Percentiles rank a stretch among this genome's conserved stretches.
Evolutionary conservation across 23 red algal species (phyloP).

Genomic region (Gracilaria gracilis): DNA sequence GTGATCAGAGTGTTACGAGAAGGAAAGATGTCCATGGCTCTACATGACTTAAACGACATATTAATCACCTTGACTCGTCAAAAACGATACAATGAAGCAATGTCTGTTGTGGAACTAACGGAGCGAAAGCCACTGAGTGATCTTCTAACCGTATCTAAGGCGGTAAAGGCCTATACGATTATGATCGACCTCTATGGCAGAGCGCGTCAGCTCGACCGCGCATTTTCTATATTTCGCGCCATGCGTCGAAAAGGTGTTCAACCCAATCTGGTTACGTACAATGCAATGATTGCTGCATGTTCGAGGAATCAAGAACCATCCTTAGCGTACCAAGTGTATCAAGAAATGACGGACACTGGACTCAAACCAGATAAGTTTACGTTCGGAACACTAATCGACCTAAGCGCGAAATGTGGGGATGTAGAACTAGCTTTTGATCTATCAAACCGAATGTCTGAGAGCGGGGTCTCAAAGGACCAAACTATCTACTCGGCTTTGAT

Average conservation of each 20-base stretch:
- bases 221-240: constrained; percentile 49
- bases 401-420: constrained; percentile 62
- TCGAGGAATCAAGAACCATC: constrained; percentile 56
- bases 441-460: constrained; percentile 59
- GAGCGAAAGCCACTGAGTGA: constrained; percentile 35
- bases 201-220: constrained; percentile 43
- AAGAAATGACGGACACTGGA: constrained; percentile 66
- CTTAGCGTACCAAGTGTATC: constrained; percentile 57
- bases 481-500: constrained; percentile 89
- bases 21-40: constrained; percentile 5
- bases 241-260: constrained; percentile 40
- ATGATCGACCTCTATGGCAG: constrained; percentile 81
- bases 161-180: constrained; percentile 66
- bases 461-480: constrained; percentile 75
- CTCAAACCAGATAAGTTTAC: constrained; percentile 76
- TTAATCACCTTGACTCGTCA: constrained; percentile 11
- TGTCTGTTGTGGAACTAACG: constrained; percentile 34
- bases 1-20: constrained; percentile 26
- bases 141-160: constrained; percentile 25
- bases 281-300: constrained; percentile 81
- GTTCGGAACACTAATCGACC: constrained; percentile 71
- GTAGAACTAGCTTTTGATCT: constrained; percentile 78
- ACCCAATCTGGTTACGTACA: constrained; percentile 71
- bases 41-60: constrained; percentile 61
- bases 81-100: constrained; percentile 24